Base-by-base conservation (phyloP, 2,329 filamentous ascomycete species). In the Penicillium aurantiogriseum region DNA sequence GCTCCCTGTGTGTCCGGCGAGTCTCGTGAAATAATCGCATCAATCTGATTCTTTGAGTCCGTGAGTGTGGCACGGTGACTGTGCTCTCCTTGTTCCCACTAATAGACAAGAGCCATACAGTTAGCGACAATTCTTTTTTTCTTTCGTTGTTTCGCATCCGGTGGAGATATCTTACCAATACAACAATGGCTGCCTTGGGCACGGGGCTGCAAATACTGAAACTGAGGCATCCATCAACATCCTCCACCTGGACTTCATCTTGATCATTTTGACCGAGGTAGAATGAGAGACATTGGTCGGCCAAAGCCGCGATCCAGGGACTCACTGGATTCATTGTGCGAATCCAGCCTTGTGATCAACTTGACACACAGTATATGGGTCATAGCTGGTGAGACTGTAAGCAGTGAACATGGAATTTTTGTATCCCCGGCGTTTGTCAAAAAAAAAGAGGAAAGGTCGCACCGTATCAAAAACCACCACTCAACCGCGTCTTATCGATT, bases 211-310 rank as follows among this genome's bases (percentile, higher is more conserved):
- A 8, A 17, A 59, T 61, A 21, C 43, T 58, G 51, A 77, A 70
- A n/a, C 65, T 69, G 45, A 77, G 59, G 45, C 67, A 71, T 33
- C 67, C 69, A 13, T 70, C 74, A 64, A 76, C 67, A 54, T 77
- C 70, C 45, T 72, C 64, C 27, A 67, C 59, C 6, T 65, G 43
- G 17, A 65, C 40, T 15, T 25, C 51, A 50, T 56, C 53, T 25
- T 60, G 46, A 33, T 42, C 23, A 36, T 40, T 38, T 45, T 57
- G 57, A 27, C 60, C 54, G 13, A 62, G 56, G 29, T 67, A 69
- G 40, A 46, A 58, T 9, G 54, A 58, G 45, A 72, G 58, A 45
- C 58, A 66, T 46, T 57, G 54, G 56, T 69, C 64, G 55, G 69
- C 58, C 35, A 68, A 58, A 43, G 64, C 36, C 23, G 63, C 54